These are phyloP conservation scores for Alternaria rosae DNA, from an alignment of 2,329 filamentous ascomycete genomes.

Conservation along the genomic window DNA sequence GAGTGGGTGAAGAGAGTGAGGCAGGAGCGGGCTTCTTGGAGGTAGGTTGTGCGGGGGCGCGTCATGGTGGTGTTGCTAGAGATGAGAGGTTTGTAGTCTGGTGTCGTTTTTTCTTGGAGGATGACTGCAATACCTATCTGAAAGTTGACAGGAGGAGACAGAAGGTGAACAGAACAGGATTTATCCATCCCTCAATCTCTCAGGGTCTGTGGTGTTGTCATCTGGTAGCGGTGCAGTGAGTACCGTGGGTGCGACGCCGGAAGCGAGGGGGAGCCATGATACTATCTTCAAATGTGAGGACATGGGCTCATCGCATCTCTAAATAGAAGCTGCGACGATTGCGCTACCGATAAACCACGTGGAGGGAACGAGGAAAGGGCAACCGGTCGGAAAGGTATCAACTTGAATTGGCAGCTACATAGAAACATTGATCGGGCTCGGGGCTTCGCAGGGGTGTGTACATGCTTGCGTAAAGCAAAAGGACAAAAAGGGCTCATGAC, in stretches of 20 bases:
- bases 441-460: slow-evolving; percentile 2
- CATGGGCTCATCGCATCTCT: background rate
- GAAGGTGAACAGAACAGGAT: background rate
- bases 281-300: background rate
- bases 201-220: background rate
- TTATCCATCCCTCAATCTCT: background rate
- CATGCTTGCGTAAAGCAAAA: slow-evolving; percentile 10
- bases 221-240: slow-evolving; percentile 5
- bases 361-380: background rate
- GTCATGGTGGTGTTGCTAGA: slow-evolving; percentile 5
- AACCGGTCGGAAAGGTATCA: slow-evolving; percentile 9
- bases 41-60: background rate
- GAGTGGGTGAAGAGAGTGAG: slow-evolving; percentile 1
- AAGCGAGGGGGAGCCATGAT: background rate
- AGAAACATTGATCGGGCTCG: slow-evolving; percentile 9
- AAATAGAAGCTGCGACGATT: background rate
- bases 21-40: background rate
- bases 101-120: background rate
- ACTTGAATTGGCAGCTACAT: slow-evolving; percentile 20
- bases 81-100: background rate
- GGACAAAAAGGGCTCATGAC: slow-evolving; percentile 16
- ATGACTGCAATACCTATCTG: background rate
- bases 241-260: background rate
- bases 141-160: background rate
- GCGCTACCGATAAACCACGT: background rate